These are phyloP conservation scores for Xylariales sp. DNA, from an alignment of 2,329 filamentous ascomycete species.

Conservation along the genomic window DNA sequence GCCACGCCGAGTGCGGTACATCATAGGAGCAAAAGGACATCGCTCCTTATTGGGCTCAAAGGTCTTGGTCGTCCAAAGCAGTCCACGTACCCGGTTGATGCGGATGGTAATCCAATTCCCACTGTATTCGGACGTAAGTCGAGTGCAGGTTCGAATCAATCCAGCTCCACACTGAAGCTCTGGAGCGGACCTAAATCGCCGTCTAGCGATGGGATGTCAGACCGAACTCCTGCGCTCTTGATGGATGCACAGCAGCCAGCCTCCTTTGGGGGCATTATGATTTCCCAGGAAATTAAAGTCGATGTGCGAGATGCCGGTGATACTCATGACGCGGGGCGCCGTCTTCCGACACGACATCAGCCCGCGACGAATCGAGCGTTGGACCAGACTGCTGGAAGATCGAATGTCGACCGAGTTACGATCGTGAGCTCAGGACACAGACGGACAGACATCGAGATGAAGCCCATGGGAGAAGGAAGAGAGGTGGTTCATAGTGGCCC, in stretches of 20 bases:
- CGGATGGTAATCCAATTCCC: conserved; percentile 24
- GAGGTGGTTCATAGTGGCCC: conserved; percentile 18
- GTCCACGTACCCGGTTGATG: conserved; percentile 20
- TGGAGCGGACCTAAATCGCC: conserved; percentile 17
- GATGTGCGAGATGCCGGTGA: conserved; percentile 34
- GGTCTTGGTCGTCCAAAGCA: conserved; percentile 8
- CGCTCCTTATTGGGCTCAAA: conserved; percentile 3
- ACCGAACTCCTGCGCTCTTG: conserved; percentile 9
- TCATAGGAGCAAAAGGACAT: conserved; percentile 10
- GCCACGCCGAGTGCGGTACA: conserved; percentile 14
- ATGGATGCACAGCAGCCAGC: conserved; percentile 13
- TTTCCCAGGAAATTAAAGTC: conserved; percentile 58
- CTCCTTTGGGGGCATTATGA: conserved; percentile 53
- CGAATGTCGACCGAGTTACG: conserved; percentile 13
- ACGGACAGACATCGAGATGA: conserved; percentile 22
- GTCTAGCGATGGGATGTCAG: conserved; percentile 12
- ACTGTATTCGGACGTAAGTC: conserved; percentile 19
- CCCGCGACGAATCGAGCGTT: background rate
- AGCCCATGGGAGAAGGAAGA: conserved; percentile 15
- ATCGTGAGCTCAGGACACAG: conserved; percentile 14
- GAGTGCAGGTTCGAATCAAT: conserved; percentile 21
- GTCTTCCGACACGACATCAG: conserved; percentile 16
- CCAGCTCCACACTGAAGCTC: conserved; percentile 29
- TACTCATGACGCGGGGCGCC: conserved; percentile 17
- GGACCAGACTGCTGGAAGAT: conserved; percentile 7